Evolutionary conservation across 192 early-diverging fungal genomes (phyloP).

Genomic region (Coemansia sp.): DNA sequence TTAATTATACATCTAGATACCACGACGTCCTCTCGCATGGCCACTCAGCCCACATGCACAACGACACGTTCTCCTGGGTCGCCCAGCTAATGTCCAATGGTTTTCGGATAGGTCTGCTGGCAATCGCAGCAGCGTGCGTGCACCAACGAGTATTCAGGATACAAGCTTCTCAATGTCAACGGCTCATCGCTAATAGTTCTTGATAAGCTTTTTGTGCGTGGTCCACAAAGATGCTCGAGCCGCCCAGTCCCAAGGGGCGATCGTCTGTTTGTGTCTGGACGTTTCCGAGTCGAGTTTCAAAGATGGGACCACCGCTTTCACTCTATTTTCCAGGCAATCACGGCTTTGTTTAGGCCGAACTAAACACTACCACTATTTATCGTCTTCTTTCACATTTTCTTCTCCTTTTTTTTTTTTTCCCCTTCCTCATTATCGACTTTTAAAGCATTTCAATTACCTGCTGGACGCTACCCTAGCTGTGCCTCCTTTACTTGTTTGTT

Average conservation of each 20-base stretch:
- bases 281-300: not conserved
- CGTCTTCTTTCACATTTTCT: not conserved
- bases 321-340: not conserved
- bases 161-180: not conserved
- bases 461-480: not conserved
- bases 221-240: not conserved
- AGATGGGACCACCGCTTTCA: not conserved
- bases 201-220: not conserved
- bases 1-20: not conserved
- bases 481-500: not conserved
- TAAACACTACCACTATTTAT: not conserved
- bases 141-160: not conserved
- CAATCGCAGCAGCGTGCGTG: not conserved
- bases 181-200: not conserved
- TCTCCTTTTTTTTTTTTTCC: not conserved
- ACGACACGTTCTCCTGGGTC: not conserved
- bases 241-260: not conserved
- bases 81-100: not conserved
- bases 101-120: not conserved
- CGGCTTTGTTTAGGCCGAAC: not conserved
- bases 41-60: not conserved
- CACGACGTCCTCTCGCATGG: not conserved
- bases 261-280: not conserved
- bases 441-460: not conserved
- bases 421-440: not conserved